Conservation (phyloP, 352 stramenopile genomes). For the Globisporangium nunn region DNA sequence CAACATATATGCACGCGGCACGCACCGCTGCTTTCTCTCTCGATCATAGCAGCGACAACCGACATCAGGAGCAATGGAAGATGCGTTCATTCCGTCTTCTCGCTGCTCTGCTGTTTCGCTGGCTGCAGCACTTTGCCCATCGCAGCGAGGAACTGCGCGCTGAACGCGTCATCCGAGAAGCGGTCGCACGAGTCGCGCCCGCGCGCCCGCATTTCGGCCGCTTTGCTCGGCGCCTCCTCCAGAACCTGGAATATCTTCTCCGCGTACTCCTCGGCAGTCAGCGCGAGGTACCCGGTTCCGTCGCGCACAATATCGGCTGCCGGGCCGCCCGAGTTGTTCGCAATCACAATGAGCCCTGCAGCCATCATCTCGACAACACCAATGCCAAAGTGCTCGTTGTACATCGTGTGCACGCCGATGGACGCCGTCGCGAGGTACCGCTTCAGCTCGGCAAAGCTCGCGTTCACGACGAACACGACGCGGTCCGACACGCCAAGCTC, state of each 20-base stretch:
- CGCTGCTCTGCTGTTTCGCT: not conserved
- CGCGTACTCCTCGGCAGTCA: constrained; percentile 87
- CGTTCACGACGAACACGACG: constrained; percentile 95
- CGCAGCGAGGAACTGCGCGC: constrained; percentile 50
- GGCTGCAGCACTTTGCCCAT: constrained; percentile 22
- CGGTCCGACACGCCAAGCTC: constrained; percentile 64
- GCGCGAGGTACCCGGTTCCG: constrained; percentile 75
- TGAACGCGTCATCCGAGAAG: constrained; percentile 75
- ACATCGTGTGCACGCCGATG: constrained; percentile 99
- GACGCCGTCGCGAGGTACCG: constrained; percentile 73
- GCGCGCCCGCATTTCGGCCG: constrained; percentile 29
- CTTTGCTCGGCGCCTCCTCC: constrained; percentile 19
- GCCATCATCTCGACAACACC: constrained; percentile 99
- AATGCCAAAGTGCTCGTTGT: constrained; percentile 99
- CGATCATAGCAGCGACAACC: no score
- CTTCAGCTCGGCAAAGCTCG: constrained; percentile 90
- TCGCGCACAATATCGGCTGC: constrained; percentile 90
- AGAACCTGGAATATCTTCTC: constrained; percentile 65
- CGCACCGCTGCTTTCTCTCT: no score
- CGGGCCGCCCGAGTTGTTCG: constrained; percentile 97
- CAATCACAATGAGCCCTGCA: constrained; percentile 92
- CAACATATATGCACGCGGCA: no score
- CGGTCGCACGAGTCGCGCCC: constrained; percentile 41
- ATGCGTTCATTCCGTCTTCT: not conserved
- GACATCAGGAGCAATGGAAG: no score